phyloP scores from a whole-genome alignment of 202 grass and related monocot species.

The Digitaria exilis region DNA sequence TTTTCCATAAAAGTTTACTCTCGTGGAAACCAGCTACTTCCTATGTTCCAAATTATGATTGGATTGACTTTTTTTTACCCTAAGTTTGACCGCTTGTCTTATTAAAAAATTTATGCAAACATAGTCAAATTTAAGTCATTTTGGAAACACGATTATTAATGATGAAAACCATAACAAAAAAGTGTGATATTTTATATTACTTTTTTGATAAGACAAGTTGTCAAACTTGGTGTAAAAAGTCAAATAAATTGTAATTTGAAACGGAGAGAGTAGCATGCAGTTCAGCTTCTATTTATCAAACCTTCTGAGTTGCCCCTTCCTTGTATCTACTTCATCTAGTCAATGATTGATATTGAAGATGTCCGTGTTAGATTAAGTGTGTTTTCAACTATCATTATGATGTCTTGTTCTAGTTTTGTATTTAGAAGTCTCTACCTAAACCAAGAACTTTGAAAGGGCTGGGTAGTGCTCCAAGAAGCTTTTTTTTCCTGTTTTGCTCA shows the following conservation, averaged over 20 bases:
- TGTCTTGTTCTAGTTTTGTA: conserved; percentile 11
- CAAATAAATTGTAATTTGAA: too few relatives aligned
- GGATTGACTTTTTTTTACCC: too few relatives aligned
- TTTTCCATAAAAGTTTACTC: background rate
- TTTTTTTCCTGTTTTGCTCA: background rate
- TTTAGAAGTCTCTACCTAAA: conserved; percentile 7
- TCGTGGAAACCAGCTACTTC: background rate
- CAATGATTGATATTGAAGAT: background rate
- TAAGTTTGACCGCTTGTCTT: too few relatives aligned
- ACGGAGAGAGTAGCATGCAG: too few relatives aligned
- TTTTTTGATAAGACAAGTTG: too few relatives aligned
- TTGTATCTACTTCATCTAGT: background rate
- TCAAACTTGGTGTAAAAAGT: too few relatives aligned
- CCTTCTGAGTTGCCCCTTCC: background rate
- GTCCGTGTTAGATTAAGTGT: background rate
- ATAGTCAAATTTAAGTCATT: too few relatives aligned
- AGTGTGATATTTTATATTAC: too few relatives aligned
- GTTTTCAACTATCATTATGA: background rate
- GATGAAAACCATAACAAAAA: too few relatives aligned
- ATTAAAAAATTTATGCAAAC: too few relatives aligned
- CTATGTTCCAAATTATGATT: too few relatives aligned
- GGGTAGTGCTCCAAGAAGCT: background rate
- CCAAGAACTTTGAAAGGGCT: conserved; percentile 32
- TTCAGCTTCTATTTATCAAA: background rate
- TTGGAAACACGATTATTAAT: too few relatives aligned